Evolutionary conservation across 2,329 filamentous ascomycete species (phyloP).

Genomic region (Penicillium concentricum): DNA sequence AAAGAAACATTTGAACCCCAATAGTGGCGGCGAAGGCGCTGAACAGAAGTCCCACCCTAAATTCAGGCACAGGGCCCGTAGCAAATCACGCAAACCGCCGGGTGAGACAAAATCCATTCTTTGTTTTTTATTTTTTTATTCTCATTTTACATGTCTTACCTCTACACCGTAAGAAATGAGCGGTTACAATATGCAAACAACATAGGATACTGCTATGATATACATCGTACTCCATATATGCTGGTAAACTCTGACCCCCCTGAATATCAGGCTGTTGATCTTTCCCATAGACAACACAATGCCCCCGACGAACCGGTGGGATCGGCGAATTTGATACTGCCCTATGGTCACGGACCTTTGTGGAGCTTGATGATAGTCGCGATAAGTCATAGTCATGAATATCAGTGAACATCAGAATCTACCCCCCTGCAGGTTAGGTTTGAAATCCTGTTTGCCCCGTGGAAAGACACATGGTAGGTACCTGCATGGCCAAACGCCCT

Average conservation of each 20-base stretch:
- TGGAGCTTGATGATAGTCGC: slow-evolving; percentile 9
- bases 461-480: slow-evolving; percentile 2
- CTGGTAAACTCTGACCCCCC: slow-evolving; percentile 45
- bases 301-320: slow-evolving; percentile 17
- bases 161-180: background rate
- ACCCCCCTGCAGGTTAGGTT: background rate
- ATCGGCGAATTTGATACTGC: slow-evolving; percentile 15
- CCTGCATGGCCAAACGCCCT: background rate
- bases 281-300: background rate
- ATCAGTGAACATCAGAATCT: slow-evolving; percentile 2
- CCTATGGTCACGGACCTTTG: slow-evolving; percentile 2
- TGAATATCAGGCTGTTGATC: slow-evolving; percentile 22
- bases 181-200: background rate
- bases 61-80: background rate
- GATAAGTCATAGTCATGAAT: background rate
- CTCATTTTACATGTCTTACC: background rate
- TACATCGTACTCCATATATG: background rate
- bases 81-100: background rate
- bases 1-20: background rate
- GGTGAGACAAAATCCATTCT: background rate
- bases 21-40: background rate
- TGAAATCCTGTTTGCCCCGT: background rate
- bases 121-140: background rate
- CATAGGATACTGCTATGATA: background rate
- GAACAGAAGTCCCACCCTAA: background rate